Evolutionary conservation across 2,329 filamentous ascomycete genomes (phyloP).

Genomic region (Pseudocercospora ulei): DNA sequence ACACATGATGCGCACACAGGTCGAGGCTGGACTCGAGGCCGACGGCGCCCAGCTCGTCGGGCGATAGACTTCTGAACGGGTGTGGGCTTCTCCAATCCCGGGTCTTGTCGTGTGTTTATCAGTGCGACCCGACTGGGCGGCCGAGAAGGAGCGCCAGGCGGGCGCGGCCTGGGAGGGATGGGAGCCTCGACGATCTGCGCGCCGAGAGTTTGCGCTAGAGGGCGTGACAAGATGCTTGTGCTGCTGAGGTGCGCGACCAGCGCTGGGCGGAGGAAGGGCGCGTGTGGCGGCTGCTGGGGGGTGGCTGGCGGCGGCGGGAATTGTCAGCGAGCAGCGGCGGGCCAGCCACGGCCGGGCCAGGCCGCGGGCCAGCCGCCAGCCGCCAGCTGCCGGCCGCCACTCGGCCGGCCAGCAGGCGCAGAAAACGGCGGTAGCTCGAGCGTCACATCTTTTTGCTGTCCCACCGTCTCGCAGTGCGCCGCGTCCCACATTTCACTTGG

Average conservation of each 20-base stretch:
- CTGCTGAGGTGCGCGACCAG: not conserved
- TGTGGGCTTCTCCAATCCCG: constrained; percentile 9
- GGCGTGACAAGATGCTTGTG: constrained; percentile 6
- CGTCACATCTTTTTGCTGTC: not conserved
- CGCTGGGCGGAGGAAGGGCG: not conserved
- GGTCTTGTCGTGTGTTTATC: constrained; percentile 9
- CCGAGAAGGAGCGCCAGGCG: constrained; percentile 9
- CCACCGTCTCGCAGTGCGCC: not conserved
- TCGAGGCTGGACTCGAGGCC: not conserved
- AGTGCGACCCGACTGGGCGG: constrained; percentile 8
- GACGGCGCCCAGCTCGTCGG: not conserved
- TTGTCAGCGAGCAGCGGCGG: too few relatives aligned
- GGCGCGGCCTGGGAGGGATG: constrained; percentile 7
- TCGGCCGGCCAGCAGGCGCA: too few relatives aligned
- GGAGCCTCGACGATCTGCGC: constrained; percentile 9
- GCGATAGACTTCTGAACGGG: constrained; percentile 10
- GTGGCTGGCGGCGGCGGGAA: constrained; percentile 4
- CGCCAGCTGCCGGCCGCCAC: too few relatives aligned
- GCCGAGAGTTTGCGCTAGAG: constrained; percentile 12
- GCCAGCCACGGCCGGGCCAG: too few relatives aligned
- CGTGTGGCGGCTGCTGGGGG: constrained; percentile 4
- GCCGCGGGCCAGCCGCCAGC: too few relatives aligned
- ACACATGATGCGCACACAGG: constrained; percentile 4
- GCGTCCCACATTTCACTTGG: constrained; percentile 6
- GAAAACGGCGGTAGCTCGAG: constrained; percentile 1